phyloP scores from a whole-genome alignment of 192 early-diverging fungal genomes.

The Entrophospora sp. region DNA sequence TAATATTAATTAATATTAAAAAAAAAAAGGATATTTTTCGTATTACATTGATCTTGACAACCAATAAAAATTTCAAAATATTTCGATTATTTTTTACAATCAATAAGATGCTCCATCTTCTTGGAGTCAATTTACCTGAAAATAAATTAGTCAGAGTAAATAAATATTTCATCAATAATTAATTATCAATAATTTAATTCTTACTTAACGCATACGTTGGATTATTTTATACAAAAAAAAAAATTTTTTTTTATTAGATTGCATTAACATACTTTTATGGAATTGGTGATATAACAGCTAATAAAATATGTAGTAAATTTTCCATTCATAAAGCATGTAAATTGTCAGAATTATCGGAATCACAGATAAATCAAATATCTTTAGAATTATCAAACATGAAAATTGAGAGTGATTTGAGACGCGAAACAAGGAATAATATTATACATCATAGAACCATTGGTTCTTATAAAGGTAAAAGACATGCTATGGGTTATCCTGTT shows the following conservation, averaged over 20 bases:
- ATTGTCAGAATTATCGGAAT: constrained; percentile 80
- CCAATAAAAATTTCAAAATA: no score
- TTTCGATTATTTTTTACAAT: no score
- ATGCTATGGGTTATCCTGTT: constrained; percentile 81
- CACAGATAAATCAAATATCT: constrained; percentile 79
- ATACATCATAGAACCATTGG: constrained; percentile 64
- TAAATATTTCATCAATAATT: neutral
- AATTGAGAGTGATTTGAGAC: constrained; percentile 71
- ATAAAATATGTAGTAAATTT: constrained; percentile 68
- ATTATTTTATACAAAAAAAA: no score
- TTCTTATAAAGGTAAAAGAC: constrained; percentile 72
- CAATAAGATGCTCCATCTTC: no score
- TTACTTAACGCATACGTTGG: no score
- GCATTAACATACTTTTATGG: constrained; percentile 64
- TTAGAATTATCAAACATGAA: constrained; percentile 81
- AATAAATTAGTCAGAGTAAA: neutral
- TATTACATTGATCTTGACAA: no score
- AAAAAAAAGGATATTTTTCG: no score
- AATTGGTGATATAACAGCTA: constrained; percentile 69
- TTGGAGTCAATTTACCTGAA: constrained; percentile 8
- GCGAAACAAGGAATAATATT: constrained; percentile 61
- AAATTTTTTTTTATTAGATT: neutral
- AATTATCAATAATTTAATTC: neutral
- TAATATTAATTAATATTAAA: no score
- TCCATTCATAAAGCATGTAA: constrained; percentile 80